Conservation (phyloP, 805 yeast species). For the Kazachstania africana region DNA sequence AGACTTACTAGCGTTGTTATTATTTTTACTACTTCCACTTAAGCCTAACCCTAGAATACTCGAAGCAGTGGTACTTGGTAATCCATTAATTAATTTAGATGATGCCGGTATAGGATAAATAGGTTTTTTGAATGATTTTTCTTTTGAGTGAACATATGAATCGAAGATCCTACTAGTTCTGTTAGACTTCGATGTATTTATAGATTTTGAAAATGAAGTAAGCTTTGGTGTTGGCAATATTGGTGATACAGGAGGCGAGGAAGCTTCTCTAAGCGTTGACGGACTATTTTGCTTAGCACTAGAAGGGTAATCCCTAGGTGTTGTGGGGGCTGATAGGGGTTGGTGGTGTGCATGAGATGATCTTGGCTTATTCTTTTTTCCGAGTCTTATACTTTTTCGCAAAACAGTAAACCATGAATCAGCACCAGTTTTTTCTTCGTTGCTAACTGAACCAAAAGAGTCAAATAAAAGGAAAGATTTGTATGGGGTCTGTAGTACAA, state of each 20-base stretch:
- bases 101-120: slow-evolving; percentile 21
- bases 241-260: slow-evolving; percentile 3
- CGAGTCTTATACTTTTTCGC: slow-evolving; percentile 36
- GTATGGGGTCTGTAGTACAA: slow-evolving; percentile 46
- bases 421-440: slow-evolving; percentile 26
- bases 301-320: slow-evolving; percentile 16
- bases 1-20: too few species aligned
- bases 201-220: slow-evolving; percentile 1
- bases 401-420: slow-evolving; percentile 45
- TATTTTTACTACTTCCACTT: neutral
- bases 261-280: slow-evolving; percentile 11
- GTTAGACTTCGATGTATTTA: neutral
- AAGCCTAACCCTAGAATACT: slow-evolving; percentile 9
- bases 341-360: neutral
- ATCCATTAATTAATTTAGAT: slow-evolving; percentile 25
- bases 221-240: slow-evolving; percentile 13
- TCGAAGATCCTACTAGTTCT: slow-evolving; percentile 22
- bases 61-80: slow-evolving; percentile 17
- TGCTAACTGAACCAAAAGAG: slow-evolving; percentile 39
- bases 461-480: slow-evolving; percentile 34
- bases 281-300: neutral
- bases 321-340: slow-evolving; percentile 1
- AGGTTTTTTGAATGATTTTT: slow-evolving; percentile 5
- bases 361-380: slow-evolving; percentile 27
- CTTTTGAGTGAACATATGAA: slow-evolving; percentile 20